Conservation (phyloP, 2,329 filamentous ascomycete genomes). For the Fusarium pininemorale region DNA sequence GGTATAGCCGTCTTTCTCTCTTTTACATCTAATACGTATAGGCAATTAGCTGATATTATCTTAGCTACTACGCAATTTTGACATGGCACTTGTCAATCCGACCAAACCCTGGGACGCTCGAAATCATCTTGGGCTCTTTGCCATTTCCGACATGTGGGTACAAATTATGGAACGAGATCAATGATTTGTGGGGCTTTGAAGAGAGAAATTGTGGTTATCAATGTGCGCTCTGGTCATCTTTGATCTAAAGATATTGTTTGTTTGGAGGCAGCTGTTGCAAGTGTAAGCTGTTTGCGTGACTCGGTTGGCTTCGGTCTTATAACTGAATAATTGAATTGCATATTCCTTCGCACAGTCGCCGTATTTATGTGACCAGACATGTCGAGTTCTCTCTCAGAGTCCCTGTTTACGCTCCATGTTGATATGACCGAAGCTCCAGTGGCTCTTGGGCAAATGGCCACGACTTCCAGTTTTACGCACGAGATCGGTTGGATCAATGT, state of each 20-base stretch:
- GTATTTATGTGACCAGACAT: background rate
- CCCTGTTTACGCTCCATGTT: background rate
- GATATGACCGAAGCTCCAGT: background rate
- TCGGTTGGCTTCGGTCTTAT: background rate
- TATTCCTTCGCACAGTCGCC: background rate
- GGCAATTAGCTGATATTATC: background rate
- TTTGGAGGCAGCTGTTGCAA: background rate
- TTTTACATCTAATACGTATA: too few species aligned
- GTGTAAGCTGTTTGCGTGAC: background rate
- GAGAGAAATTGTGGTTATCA: background rate
- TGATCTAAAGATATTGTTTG: background rate
- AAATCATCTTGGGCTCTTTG: background rate
- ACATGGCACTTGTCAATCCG: background rate
- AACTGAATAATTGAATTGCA: background rate
- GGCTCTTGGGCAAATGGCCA: background rate
- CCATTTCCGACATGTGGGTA: background rate
- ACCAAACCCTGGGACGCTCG: background rate
- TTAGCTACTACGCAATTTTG: background rate
- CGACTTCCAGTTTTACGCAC: background rate
- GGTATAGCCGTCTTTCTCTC: too few species aligned
- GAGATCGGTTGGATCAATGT: background rate
- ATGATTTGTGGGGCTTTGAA: background rate
- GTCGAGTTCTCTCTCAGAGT: background rate
- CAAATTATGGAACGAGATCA: background rate
- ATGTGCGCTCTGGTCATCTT: background rate